Conservation (phyloP, 345 rosid species). For the Eucalyptus cladocalyx region DNA sequence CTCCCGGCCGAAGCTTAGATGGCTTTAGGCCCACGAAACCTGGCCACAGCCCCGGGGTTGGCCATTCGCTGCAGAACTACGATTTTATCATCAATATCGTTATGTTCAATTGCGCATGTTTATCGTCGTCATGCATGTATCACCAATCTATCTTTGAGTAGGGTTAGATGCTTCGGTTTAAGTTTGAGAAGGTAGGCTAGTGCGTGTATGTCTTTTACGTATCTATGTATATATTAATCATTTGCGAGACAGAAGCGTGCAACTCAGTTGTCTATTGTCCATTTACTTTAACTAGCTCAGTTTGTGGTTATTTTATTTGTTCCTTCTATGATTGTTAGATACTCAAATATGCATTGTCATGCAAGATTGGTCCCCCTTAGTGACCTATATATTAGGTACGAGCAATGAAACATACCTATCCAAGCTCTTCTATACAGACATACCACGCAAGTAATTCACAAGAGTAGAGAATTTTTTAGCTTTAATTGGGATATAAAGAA, state of each 20-base stretch:
- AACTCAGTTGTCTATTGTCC: background rate
- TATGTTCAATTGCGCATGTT: background rate
- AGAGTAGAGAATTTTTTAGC: background rate
- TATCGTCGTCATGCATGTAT: background rate
- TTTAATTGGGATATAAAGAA: background rate
- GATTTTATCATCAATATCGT: background rate
- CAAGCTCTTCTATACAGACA: background rate
- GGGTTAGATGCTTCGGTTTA: background rate
- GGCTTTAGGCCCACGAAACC: background rate
- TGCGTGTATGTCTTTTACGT: background rate
- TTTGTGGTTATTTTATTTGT: background rate
- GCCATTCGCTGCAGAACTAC: background rate
- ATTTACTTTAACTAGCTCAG: background rate
- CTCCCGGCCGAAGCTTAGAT: background rate
- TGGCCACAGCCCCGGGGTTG: background rate
- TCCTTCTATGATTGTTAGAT: background rate
- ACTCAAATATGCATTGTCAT: background rate
- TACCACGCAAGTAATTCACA: background rate
- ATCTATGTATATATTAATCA: background rate
- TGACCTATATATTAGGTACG: background rate
- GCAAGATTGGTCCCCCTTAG: background rate
- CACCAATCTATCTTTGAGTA: background rate
- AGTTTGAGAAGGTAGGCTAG: background rate
- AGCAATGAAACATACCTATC: background rate
- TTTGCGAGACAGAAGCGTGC: background rate